These are phyloP conservation scores for Antitrichia curtipendula DNA, from an alignment of 225 moss, liverwort and hornwort species.

Conservation along the genomic window DNA sequence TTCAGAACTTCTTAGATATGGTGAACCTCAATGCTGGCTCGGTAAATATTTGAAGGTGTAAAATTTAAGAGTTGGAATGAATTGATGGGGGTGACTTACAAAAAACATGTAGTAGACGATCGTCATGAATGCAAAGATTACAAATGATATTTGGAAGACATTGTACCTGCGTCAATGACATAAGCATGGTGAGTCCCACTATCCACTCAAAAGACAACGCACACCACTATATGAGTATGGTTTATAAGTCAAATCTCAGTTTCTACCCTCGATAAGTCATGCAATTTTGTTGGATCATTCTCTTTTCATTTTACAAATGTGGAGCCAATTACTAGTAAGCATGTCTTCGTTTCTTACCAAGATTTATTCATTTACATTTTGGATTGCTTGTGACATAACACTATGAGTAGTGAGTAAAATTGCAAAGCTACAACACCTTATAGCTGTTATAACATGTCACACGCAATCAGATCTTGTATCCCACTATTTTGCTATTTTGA, in stretches of 20 bases:
- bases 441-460: not conserved
- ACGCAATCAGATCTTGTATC: not conserved
- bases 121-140: slow-evolving; percentile 55
- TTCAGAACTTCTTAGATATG: not conserved
- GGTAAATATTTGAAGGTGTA: not conserved
- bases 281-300: not conserved
- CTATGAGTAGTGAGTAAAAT: not conserved
- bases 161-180: slow-evolving; percentile 49
- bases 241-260: not conserved
- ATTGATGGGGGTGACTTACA: slow-evolving; percentile 35
- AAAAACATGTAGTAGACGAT: slow-evolving; percentile 62
- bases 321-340: not conserved
- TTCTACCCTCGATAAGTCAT: not conserved
- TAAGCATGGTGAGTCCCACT: not conserved
- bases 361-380: not conserved
- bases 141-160: slow-evolving; percentile 78
- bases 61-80: not conserved
- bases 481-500: not conserved
- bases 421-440: not conserved
- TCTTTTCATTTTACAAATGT: not conserved
- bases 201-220: too few species aligned
- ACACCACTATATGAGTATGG: not conserved
- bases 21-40: not conserved
- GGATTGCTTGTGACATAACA: not conserved
- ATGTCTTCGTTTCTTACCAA: not conserved